Base-by-base conservation (phyloP, 352 stramenopile genomes). In the Phytophthora macrochlamydospora region DNA sequence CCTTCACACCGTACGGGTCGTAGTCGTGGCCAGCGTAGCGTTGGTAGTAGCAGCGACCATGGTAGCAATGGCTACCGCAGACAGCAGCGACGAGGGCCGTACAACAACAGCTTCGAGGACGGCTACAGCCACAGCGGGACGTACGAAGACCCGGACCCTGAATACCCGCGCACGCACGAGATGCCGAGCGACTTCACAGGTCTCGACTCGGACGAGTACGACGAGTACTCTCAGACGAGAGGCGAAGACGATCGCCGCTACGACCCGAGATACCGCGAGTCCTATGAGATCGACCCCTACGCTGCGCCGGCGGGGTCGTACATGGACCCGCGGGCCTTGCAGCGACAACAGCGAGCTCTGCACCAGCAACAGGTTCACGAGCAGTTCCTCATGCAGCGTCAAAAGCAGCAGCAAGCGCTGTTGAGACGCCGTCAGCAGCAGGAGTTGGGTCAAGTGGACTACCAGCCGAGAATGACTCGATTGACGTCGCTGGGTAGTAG, bases 361-460 rank as follows among this genome's bases (percentile, higher is more conserved):
- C 71, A 75, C 45, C 71, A 67, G 14, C 70, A 78, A 44, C 69
- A 81, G n/a, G 58, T 62, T 5, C 69, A 66, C 1, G 52, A 69
- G 59, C 73, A 77, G 14, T 37, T 49, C 12, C n/a, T 59, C 38
- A 45, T 59, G 40, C 59, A 71, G 40, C 68, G 63, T 30, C 62
- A 69, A 35, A 65, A 69, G 29, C 66, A 73, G 29, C 62, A 73
- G 40, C 59, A 73, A 7, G 50, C 57, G 7, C 45, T 67, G 29
- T 55, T 63, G 43, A 66, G 51, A 40, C 53, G 58, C 2, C 62
- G 53, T 2, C 65, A 73, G 31, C 32, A 64, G 32, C 67, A 69
- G 31, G 42, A 67, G 9, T n/a, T 13, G 6, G 35, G 61, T 6
- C 56, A 70, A n/a, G 14, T 14, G 33, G 60, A 71, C 18, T 57